Base-by-base conservation (phyloP, 139 green algal genomes). In the Ettlia oleoabundans region DNA sequence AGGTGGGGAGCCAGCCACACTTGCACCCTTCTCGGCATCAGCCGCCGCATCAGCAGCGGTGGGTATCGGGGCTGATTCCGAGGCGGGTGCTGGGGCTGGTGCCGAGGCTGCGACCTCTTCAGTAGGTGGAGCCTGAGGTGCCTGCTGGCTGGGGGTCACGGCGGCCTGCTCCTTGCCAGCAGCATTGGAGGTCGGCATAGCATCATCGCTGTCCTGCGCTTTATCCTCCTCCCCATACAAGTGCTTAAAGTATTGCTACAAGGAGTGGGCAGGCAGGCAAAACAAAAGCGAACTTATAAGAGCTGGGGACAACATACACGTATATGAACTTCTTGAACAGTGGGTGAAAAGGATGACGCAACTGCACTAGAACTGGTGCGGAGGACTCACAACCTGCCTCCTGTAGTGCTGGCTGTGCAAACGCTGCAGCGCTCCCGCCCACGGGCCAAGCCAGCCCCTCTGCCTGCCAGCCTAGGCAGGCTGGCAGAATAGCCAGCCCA, bases 181-280 rank as follows among this genome's bases (percentile, higher is more conserved):
- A 69, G 63, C 63, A 43, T 41, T 9, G 21, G 33, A 19, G 15
- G 55, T 37, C 30, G 32, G 21, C n/a, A 28, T 42, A 38, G 64
- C 40, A 26, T 71, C 19, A 21, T 55, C 65, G 4, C 6, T 37
- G 21, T 35, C 47, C 47, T 58, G 47, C 47, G 10, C 62, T 1
- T 35, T 24, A 26, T 47, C 37, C 5, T 52, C 77, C 24, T 68
- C 70, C 10, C 62, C 55, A 33, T 85, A 85, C 35, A 85, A 43
- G 35, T 81, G 74, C 70, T 74, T 63, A 70, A 85, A 85, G 64
- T 74, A 82, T 47, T 66, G 67, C 69, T 75, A 61, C 61, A 41
- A 58, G 47, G 13, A 58, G 47, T 10, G 15, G 47, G 67, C 10
- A 18, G 42, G 28, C 69, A 43, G 18, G 47, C 47, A 58, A 15